These are phyloP conservation scores for Micractinium conductrix DNA, from an alignment of 139 green algal genomes.

Conservation along the genomic window DNA sequence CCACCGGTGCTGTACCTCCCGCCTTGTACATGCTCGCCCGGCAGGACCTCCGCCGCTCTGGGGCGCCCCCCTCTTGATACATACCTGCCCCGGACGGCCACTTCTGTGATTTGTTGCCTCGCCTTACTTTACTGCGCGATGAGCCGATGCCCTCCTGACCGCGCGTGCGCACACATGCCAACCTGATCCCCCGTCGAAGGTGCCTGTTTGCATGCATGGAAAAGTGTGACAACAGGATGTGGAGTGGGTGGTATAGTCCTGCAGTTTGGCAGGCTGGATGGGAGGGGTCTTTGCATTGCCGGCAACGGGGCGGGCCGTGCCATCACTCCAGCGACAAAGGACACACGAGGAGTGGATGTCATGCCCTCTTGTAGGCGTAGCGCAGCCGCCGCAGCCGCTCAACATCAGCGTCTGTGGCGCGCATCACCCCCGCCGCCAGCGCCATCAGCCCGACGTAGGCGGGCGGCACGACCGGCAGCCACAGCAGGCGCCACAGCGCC, in stretches of 20 bases:
- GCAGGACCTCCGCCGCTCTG: too few species aligned
- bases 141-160: too few species aligned
- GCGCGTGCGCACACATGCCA: too few species aligned
- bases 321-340: not conserved
- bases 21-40: too few species aligned
- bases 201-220: not conserved
- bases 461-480: constrained; percentile 31
- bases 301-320: too few species aligned
- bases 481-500: constrained; percentile 22
- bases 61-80: too few species aligned
- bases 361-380: constrained; percentile 37
- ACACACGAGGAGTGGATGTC: not conserved
- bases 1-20: too few species aligned
- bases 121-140: too few species aligned
- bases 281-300: not conserved
- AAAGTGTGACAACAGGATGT: not conserved
- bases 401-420: not conserved
- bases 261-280: not conserved
- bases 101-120: too few species aligned
- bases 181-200: not conserved
- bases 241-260: not conserved
- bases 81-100: too few species aligned
- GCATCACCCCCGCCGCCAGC: not conserved
- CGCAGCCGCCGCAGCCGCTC: not conserved
- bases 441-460: not conserved